Evolutionary conservation across 2,329 filamentous ascomycete genomes (phyloP).

Genomic region (Juglanconis oblonga): DNA sequence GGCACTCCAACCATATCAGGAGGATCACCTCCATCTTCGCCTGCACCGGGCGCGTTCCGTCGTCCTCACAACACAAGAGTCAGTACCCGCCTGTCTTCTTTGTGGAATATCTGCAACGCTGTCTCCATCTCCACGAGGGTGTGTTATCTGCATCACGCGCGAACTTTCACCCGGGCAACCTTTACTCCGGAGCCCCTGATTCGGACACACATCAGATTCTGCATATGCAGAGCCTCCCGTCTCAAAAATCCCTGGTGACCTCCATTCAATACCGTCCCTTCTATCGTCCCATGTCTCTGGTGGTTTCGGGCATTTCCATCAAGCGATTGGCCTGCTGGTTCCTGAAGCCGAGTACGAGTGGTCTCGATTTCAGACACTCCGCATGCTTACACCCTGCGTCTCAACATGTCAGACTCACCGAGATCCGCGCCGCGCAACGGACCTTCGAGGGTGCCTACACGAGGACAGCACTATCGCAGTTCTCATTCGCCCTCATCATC

Average conservation of each 20-base stretch:
- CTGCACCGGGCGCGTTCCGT: slow-evolving; percentile 82
- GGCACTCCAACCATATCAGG: slow-evolving; percentile 47
- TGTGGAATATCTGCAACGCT: background rate
- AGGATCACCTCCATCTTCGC: slow-evolving; percentile 74
- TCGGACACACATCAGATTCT: background rate
- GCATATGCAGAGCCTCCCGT: background rate
- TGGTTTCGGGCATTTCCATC: background rate
- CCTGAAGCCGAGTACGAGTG: background rate
- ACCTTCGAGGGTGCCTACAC: slow-evolving; percentile 98
- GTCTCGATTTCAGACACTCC: background rate
- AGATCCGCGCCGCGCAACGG: slow-evolving; percentile 89
- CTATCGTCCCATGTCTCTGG: background rate
- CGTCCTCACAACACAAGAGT: slow-evolving; percentile 75
- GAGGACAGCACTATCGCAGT: slow-evolving; percentile 89
- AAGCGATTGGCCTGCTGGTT: background rate
- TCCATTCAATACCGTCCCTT: background rate
- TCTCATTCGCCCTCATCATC: slow-evolving; percentile 91
- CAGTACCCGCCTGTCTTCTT: slow-evolving; percentile 28
- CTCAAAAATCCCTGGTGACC: background rate
- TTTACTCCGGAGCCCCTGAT: background rate
- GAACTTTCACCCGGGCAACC: background rate
- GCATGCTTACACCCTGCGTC: slow-evolving; percentile 7
- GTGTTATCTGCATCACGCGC: background rate
- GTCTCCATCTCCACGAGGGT: background rate
- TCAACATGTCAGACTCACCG: slow-evolving; percentile 63